These are phyloP conservation scores for Metschnikowia corniflorae DNA, from an alignment of 805 yeast genomes.

Conservation along the genomic window DNA sequence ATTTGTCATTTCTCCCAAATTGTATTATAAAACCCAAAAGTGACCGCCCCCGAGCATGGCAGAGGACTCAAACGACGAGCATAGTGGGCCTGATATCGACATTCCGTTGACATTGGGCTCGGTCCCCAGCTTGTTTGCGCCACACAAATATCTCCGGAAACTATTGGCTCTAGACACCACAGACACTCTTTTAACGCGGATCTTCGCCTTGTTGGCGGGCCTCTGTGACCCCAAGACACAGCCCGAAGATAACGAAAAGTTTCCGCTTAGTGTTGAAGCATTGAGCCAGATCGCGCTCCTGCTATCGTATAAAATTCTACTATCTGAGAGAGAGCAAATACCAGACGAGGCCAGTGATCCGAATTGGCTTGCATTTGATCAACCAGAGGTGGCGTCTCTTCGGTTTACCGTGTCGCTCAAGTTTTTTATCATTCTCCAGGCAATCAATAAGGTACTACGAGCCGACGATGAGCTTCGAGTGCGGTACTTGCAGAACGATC, in stretches of 20 bases:
- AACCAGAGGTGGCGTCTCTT: slow-evolving; percentile 25
- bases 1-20: too few species aligned
- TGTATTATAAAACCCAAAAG: too few species aligned
- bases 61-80: slow-evolving; percentile 15
- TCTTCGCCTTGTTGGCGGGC: slow-evolving; percentile 19
- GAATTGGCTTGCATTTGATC: slow-evolving; percentile 9
- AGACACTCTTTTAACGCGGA: slow-evolving; percentile 9
- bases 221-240: slow-evolving; percentile 63
- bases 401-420: slow-evolving; percentile 34
- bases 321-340: slow-evolving; percentile 6
- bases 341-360: slow-evolving; percentile 2
- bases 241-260: slow-evolving; percentile 56
- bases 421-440: slow-evolving; percentile 36
- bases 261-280: slow-evolving; percentile 53
- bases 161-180: slow-evolving; percentile 8
- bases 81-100: slow-evolving; percentile 14
- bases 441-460: slow-evolving; percentile 33
- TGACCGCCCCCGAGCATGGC: too few species aligned
- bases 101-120: slow-evolving; percentile 12
- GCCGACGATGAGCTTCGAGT: slow-evolving; percentile 43
- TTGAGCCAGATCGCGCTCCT: slow-evolving; percentile 51
- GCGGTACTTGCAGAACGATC: slow-evolving; percentile 40
- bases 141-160: slow-evolving; percentile 10
- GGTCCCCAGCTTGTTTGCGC: slow-evolving; percentile 13
- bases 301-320: slow-evolving; percentile 24